A percentile compares a stretch with the other conserved stretches of the same genome.
These are phyloP conservation scores for Vigna unguiculata DNA, from an alignment of 306 rosid species.

Conservation along the genomic window DNA sequence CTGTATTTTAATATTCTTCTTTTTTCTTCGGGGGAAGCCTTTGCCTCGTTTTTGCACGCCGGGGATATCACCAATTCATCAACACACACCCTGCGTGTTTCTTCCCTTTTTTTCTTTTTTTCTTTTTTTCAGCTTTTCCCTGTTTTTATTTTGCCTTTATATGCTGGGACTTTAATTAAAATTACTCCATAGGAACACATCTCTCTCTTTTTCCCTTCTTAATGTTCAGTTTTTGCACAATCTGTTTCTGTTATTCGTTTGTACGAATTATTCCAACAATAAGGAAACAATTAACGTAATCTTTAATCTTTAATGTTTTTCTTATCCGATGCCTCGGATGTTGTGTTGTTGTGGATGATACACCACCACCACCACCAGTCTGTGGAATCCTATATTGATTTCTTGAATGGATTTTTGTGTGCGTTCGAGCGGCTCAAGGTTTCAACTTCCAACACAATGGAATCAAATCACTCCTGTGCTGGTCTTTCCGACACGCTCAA, in stretches of 20 bases:
- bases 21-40: constrained; percentile 33
- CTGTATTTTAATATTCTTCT: constrained; percentile 4
- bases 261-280: not conserved
- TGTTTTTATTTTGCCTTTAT: not conserved
- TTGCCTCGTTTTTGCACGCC: constrained; percentile 43
- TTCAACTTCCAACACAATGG: not conserved
- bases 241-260: not conserved
- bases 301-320: not conserved
- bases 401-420: constrained; percentile 10
- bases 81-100: constrained; percentile 17
- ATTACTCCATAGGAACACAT: constrained; percentile 1
- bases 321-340: no score
- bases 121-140: constrained; percentile 30
- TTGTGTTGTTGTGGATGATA: not conserved
- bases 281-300: not conserved
- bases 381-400: not conserved
- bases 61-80: constrained; percentile 22
- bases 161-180: constrained; percentile 18
- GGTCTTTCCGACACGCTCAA: not conserved
- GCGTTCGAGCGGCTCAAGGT: not conserved
- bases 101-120: not conserved
- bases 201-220: not conserved
- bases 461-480: constrained; percentile 22
- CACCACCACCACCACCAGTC: not conserved
- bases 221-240: not conserved